Conservation (phyloP, 495 filamentous ascomycete genomes). For the Aspergillus cavernicola region DNA sequence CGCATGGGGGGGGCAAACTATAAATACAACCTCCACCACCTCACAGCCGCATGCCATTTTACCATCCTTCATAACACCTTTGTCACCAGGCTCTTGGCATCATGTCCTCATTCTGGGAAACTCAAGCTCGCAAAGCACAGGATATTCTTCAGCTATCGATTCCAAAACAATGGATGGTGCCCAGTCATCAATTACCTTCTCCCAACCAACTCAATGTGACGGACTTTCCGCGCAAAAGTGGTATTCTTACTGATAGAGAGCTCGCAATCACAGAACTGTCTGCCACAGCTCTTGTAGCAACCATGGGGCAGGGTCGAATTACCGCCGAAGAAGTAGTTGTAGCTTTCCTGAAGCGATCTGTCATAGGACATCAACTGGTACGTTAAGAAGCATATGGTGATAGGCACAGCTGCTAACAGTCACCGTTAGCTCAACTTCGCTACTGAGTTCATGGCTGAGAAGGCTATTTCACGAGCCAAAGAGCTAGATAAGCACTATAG, state of each 20-base stretch:
- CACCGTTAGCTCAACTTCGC: conserved; percentile 55
- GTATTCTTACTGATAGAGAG: conserved; percentile 50
- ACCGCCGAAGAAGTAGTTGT: conserved; percentile 55
- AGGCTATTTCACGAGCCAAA: conserved; percentile 56
- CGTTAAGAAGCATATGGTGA: neutral
- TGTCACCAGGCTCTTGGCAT: neutral
- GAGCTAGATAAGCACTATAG: conserved; percentile 51
- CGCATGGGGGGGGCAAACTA: neutral
- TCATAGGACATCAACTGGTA: conserved; percentile 58
- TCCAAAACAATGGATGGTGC: conserved; percentile 38
- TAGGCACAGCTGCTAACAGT: neutral
- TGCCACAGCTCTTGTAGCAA: conserved; percentile 48
- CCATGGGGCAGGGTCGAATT: conserved; percentile 45
- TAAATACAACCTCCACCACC: neutral
- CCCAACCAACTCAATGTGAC: conserved; percentile 33
- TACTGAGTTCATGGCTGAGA: conserved; percentile 62
- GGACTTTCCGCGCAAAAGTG: conserved; percentile 41
- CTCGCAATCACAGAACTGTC: conserved; percentile 56
- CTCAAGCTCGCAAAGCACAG: conserved; percentile 31
- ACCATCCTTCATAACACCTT: neutral
- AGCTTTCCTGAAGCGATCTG: conserved; percentile 60
- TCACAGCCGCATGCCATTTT: neutral
- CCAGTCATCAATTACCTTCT: conserved; percentile 27
- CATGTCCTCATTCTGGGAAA: conserved; percentile 33
- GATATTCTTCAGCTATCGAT: conserved; percentile 34